Conservation (phyloP, 2,329 filamentous ascomycete genomes). For the Chrysoporthe cubensis region DNA sequence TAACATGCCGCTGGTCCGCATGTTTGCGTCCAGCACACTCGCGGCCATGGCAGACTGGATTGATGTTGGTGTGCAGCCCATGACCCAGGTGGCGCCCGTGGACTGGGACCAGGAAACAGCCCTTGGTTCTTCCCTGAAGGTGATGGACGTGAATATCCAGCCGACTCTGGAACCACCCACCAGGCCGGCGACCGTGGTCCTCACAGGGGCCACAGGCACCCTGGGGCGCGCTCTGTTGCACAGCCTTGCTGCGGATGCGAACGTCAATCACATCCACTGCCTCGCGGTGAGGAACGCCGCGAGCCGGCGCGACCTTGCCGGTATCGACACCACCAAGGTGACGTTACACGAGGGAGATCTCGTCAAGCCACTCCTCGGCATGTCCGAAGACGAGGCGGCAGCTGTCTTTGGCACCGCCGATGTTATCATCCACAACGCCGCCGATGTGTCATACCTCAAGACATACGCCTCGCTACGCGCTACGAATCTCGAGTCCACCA, state of each 20-base stretch:
- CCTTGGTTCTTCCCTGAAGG: no score
- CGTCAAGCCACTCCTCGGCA: conserved; percentile 29
- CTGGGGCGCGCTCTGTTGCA: conserved; percentile 44
- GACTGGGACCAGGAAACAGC: conserved; percentile 30
- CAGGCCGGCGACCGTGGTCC: conserved; percentile 28
- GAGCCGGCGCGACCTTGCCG: neutral
- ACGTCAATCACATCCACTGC: conserved; percentile 46
- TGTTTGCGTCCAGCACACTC: conserved; percentile 45
- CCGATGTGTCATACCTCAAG: conserved; percentile 44
- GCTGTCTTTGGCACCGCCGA: conserved; percentile 30
- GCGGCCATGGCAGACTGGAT: conserved; percentile 39
- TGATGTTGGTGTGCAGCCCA: no score
- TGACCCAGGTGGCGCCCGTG: neutral
- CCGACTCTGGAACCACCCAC: conserved; percentile 30
- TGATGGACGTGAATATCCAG: conserved; percentile 17
- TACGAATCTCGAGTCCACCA: conserved; percentile 43
- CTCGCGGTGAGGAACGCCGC: conserved; percentile 41
- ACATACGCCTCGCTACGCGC: conserved; percentile 40
- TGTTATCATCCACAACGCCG: conserved; percentile 57
- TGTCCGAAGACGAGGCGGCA: conserved; percentile 23
- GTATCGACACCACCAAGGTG: neutral
- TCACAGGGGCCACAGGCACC: conserved; percentile 47
- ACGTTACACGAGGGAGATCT: conserved; percentile 34
- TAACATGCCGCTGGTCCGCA: conserved; percentile 37
- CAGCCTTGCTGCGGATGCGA: conserved; percentile 38